Evolutionary conservation across 2,329 filamentous ascomycete genomes (phyloP).

Genomic region (Fusarium floridanum): DNA sequence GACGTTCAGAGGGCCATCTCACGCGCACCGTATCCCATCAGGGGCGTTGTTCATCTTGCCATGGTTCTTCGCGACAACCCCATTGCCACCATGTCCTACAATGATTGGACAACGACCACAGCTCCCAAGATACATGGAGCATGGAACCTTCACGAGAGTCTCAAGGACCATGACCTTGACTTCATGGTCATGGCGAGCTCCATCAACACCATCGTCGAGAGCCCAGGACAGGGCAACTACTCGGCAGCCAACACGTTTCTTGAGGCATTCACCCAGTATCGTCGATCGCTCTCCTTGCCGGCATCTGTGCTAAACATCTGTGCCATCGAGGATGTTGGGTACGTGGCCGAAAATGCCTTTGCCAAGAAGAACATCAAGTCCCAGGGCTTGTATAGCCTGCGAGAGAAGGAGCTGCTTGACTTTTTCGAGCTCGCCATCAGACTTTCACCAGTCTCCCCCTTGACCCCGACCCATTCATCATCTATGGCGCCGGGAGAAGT

Average conservation of each 20-base stretch:
- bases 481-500: background rate
- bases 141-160: conserved; percentile 1
- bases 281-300: background rate
- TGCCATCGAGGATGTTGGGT: conserved; percentile 3
- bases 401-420: conserved; percentile 1
- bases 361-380: conserved; percentile 6
- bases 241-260: conserved; percentile 7
- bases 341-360: background rate
- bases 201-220: background rate
- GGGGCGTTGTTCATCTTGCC: background rate
- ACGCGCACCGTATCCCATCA: background rate
- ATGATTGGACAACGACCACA: background rate
- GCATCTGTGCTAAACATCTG: background rate
- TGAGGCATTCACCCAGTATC: conserved; percentile 6
- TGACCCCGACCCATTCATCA: background rate
- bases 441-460: background rate
- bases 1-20: background rate
- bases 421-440: background rate
- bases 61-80: conserved; percentile 11
- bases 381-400: background rate
- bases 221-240: conserved; percentile 6
- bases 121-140: conserved; percentile 5
- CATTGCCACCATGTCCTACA: background rate
- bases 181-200: conserved; percentile 5
- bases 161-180: background rate